phyloP scores from a whole-genome alignment of 306 rosid species.

The Arachis hypogaea region DNA sequence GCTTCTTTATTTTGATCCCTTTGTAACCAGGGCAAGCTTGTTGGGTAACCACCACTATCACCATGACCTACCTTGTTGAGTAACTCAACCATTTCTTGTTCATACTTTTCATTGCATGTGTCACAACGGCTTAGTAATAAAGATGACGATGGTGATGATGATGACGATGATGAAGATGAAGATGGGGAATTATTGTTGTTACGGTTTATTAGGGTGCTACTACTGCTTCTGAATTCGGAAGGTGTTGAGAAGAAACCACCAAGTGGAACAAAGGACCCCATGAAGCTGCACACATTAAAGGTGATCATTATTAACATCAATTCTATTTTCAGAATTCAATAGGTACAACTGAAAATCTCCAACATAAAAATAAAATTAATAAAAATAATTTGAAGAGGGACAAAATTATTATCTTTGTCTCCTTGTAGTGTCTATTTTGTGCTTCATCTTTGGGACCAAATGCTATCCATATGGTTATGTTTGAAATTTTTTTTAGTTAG shows the following conservation, averaged over 20 bases:
- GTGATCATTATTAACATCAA: slow-evolving; percentile 54
- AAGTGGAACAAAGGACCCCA: slow-evolving; percentile 97
- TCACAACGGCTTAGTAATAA: slow-evolving; percentile 58
- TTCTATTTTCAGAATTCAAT: slow-evolving; percentile 54
- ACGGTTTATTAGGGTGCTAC: slow-evolving; percentile 40
- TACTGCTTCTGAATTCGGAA: slow-evolving; percentile 49
- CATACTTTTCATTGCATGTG: slow-evolving; percentile 74
- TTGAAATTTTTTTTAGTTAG: no score
- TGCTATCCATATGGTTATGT: no score
- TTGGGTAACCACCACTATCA: slow-evolving; percentile 44
- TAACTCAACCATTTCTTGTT: slow-evolving; percentile 73
- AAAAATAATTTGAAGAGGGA: no score
- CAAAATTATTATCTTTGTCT: no score
- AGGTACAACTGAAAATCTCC: slow-evolving; percentile 50
- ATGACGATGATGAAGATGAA: no score
- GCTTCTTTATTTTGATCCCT: slow-evolving; percentile 54
- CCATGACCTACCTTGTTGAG: slow-evolving; percentile 59
- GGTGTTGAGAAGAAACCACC: slow-evolving; percentile 85
- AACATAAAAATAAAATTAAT: slow-evolving; percentile 2
- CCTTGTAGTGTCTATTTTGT: no score
- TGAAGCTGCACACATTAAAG: slow-evolving; percentile 61
- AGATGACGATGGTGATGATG: background rate
- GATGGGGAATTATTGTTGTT: background rate
- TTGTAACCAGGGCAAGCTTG: slow-evolving; percentile 64
- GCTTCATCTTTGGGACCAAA: no score